Conservation (phyloP, 2,329 filamentous ascomycete genomes). For the Juglanconis oblonga region DNA sequence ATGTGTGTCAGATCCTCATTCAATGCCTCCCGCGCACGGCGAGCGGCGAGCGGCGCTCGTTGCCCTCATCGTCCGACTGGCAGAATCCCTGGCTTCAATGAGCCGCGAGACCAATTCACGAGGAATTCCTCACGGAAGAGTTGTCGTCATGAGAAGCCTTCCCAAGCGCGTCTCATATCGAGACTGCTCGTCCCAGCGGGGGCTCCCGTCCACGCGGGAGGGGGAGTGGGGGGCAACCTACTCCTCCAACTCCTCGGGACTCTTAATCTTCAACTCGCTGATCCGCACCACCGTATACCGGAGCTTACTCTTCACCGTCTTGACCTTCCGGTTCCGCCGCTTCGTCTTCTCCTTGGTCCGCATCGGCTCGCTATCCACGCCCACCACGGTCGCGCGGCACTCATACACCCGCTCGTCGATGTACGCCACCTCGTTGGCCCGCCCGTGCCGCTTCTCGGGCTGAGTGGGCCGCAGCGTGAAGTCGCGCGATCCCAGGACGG, state of each 20-base stretch:
- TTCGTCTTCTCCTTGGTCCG: slow-evolving; percentile 79
- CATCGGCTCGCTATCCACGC: slow-evolving; percentile 77
- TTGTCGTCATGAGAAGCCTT: not conserved
- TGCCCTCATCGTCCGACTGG: not conserved
- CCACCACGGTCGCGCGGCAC: slow-evolving; percentile 81
- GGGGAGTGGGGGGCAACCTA: slow-evolving; percentile 6
- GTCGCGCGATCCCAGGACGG: slow-evolving; percentile 78
- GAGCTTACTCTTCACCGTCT: slow-evolving; percentile 84
- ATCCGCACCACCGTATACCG: slow-evolving; percentile 83
- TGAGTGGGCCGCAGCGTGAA: slow-evolving; percentile 62
- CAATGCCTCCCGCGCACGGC: too few relatives aligned
- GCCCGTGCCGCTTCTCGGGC: slow-evolving; percentile 49
- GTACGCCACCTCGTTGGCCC: slow-evolving; percentile 67
- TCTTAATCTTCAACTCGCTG: slow-evolving; percentile 70
- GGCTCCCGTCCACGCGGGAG: not conserved
- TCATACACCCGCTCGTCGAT: slow-evolving; percentile 81
- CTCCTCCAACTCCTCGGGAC: slow-evolving; percentile 36
- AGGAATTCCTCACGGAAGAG: not conserved
- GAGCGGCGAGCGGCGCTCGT: not conserved
- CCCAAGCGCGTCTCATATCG: not conserved
- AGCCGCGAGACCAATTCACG: not conserved
- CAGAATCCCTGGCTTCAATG: too few relatives aligned
- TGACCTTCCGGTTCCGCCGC: slow-evolving; percentile 69
- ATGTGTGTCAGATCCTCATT: too few relatives aligned
- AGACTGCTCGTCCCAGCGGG: not conserved